Evolutionary conservation across 371 early-diverging fungal genomes (phyloP).

Genomic region (Mucor mucedo): DNA sequence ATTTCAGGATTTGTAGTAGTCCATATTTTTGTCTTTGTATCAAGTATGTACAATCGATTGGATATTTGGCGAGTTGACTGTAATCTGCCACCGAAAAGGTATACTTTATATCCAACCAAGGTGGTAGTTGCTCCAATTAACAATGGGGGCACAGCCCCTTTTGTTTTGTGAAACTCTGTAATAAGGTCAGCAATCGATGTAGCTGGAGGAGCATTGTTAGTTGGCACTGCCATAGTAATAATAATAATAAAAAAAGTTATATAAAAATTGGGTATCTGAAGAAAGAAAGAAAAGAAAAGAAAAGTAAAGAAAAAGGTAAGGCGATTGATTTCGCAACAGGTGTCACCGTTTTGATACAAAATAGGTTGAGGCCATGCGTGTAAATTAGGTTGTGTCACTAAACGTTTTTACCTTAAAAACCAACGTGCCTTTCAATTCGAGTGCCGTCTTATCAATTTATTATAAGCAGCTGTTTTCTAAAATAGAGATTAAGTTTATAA

Average conservation of each 20-base stretch:
- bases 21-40: constrained; percentile 57
- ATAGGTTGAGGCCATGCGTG: constrained; percentile 17
- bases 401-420: background rate
- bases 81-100: constrained; percentile 74
- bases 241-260: background rate
- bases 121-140: constrained; percentile 71
- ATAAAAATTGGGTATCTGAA: background rate
- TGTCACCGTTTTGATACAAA: constrained; percentile 5
- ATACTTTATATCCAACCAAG: constrained; percentile 57
- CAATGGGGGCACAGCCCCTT: constrained; percentile 63
- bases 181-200: constrained; percentile 49
- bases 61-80: constrained; percentile 57
- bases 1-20: constrained; percentile 31
- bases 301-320: background rate
- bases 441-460: constrained; percentile 3
- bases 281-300: background rate
- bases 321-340: background rate
- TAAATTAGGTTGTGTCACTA: constrained; percentile 14
- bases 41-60: constrained; percentile 63
- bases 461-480: background rate
- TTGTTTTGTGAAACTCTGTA: constrained; percentile 43
- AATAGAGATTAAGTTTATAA: background rate
- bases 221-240: constrained; percentile 11
- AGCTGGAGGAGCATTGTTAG: constrained; percentile 12
- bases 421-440: constrained; percentile 4